A percentile compares a stretch with the other conserved stretches of the same genome.
Evolutionary conservation across 1,284 basidiomycete species (phyloP).

Genomic region (Cutaneotrichosporon cavernicola): DNA sequence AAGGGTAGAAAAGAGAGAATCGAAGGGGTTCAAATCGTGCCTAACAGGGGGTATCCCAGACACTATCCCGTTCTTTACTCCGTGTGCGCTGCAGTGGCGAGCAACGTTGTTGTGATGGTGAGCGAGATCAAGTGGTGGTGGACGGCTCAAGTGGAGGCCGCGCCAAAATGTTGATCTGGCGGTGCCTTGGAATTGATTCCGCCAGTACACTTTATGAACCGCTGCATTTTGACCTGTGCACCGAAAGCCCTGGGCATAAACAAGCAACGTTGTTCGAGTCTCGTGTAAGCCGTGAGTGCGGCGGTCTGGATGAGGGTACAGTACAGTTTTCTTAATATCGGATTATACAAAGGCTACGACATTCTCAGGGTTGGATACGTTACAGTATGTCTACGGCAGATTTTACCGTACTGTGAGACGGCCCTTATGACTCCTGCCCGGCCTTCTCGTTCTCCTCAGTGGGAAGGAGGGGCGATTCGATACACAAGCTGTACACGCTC

Average conservation of each 20-base stretch:
- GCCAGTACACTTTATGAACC: background rate
- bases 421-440: no score
- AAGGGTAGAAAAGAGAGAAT: background rate
- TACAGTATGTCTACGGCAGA: no score
- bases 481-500: background rate
- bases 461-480: no score
- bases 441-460: background rate
- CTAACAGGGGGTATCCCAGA: background rate
- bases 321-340: no score
- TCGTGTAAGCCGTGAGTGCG: background rate
- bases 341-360: no score
- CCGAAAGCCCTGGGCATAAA: background rate
- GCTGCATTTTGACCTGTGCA: background rate
- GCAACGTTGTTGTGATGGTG: background rate
- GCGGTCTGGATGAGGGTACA: no score
- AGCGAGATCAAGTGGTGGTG: background rate
- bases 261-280: background rate
- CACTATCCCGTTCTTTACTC: background rate
- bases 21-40: background rate
- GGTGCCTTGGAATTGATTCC: background rate
- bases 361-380: no score
- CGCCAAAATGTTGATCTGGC: slow-evolving; percentile 6
- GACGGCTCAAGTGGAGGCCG: background rate
- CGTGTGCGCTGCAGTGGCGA: background rate
- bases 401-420: no score